Evolutionary conservation across 225 moss, liverwort and hornwort species (phyloP).

Genomic region (Straminergon stramineum): DNA sequence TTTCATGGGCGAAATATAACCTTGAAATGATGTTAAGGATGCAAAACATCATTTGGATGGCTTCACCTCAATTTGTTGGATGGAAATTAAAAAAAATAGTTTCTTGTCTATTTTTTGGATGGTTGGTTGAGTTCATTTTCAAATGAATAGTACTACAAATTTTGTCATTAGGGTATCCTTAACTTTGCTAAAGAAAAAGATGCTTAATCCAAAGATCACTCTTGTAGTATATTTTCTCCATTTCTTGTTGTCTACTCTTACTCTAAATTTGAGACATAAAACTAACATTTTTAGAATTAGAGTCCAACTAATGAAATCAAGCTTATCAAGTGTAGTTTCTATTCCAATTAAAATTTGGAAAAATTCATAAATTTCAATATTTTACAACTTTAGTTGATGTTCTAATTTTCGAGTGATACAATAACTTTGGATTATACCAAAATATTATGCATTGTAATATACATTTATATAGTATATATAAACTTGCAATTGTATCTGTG

Average conservation of each 20-base stretch:
- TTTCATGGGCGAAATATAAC: background rate
- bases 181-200: background rate
- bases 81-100: background rate
- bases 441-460: background rate
- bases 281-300: background rate
- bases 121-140: background rate
- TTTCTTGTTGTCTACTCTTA: background rate
- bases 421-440: background rate
- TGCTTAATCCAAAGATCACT: background rate
- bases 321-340: accelerated
- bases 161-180: background rate
- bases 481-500: too few species aligned
- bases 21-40: accelerated
- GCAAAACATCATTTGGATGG: accelerated
- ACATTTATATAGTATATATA: too few species aligned
- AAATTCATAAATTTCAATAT: background rate
- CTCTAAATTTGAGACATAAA: background rate
- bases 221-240: background rate
- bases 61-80: background rate
- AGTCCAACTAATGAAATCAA: accelerated
- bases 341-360: background rate
- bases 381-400: too few species aligned
- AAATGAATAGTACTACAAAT: background rate
- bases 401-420: background rate
- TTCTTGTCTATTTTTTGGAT: background rate